Conservation (phyloP, 1,284 basidiomycete species). For the Fomitiporia mediterranea region DNA sequence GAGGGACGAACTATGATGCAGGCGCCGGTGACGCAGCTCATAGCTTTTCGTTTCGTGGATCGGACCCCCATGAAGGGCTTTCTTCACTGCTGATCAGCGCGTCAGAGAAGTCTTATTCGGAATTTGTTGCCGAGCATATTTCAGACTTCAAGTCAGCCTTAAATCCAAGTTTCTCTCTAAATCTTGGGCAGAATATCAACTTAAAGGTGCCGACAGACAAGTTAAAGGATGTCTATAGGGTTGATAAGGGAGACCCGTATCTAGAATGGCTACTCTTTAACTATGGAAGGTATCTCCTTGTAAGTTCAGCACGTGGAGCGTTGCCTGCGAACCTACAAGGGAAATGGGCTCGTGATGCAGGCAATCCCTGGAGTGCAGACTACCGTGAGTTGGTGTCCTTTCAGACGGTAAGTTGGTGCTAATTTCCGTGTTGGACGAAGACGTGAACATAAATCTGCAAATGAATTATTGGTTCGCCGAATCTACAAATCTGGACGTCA, state of each 20-base stretch:
- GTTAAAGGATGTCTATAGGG: slow-evolving; percentile 46
- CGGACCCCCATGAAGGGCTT: slow-evolving; percentile 52
- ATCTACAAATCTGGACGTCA: slow-evolving; percentile 57
- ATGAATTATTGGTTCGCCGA: slow-evolving; percentile 80
- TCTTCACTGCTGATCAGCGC: slow-evolving; percentile 35
- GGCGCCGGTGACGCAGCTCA: slow-evolving; percentile 51
- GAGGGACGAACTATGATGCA: slow-evolving; percentile 63
- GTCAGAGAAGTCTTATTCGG: slow-evolving; percentile 30
- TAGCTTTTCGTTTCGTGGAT: slow-evolving; percentile 57
- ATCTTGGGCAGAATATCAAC: slow-evolving; percentile 54
- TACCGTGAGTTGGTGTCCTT: slow-evolving; percentile 8
- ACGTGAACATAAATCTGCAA: slow-evolving; percentile 73
- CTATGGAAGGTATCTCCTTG: slow-evolving; percentile 63
- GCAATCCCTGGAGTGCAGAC: slow-evolving; percentile 56
- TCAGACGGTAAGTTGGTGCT: no score
- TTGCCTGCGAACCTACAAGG: slow-evolving; percentile 72
- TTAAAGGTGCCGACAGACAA: slow-evolving; percentile 53
- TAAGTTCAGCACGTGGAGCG: slow-evolving; percentile 53
- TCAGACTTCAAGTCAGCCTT: slow-evolving; percentile 44
- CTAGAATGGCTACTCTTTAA: slow-evolving; percentile 72
- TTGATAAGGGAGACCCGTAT: slow-evolving; percentile 55
- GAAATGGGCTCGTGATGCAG: slow-evolving; percentile 55
- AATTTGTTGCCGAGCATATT: slow-evolving; percentile 43
- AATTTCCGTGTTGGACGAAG: slow-evolving; percentile 60
- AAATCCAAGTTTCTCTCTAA: slow-evolving; percentile 48